phyloP scores from a whole-genome alignment of 1,284 basidiomycete genomes.

The Ceratobasidium sp. region DNA sequence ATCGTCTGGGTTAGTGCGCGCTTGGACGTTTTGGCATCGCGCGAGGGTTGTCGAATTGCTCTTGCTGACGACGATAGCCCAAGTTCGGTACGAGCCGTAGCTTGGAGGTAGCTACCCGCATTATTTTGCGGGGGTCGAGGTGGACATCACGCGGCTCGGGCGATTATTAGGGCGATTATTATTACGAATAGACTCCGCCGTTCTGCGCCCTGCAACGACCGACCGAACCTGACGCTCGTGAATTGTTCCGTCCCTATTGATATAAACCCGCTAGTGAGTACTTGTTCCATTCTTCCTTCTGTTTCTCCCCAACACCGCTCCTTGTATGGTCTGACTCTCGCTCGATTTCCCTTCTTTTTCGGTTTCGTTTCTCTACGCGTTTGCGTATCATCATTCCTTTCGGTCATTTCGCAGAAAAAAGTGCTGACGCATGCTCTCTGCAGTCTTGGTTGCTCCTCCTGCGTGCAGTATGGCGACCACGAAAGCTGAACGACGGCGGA shows the following conservation, averaged over 20 bases:
- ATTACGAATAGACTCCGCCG: neutral
- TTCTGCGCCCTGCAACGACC: slow-evolving; percentile 9
- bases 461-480: slow-evolving; percentile 14
- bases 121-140: no score
- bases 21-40: neutral
- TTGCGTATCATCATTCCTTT: neutral
- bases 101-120: neutral
- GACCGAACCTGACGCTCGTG: slow-evolving; percentile 4
- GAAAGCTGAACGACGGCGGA: slow-evolving; percentile 35
- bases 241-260: neutral
- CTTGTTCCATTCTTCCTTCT: neutral
- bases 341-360: neutral
- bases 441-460: slow-evolving; percentile 1
- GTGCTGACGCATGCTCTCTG: slow-evolving; percentile 4
- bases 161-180: no score
- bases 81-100: neutral
- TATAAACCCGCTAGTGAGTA: slow-evolving; percentile 11
- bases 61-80: neutral
- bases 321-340: neutral
- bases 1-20: slow-evolving; percentile 8
- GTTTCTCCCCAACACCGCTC: neutral
- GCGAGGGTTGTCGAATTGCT: neutral
- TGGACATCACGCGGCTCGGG: neutral
- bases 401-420: neutral
- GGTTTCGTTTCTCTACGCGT: neutral